Conservation (phyloP, 2,329 filamentous ascomycete genomes). For the Aspergillus transmontanensis region DNA sequence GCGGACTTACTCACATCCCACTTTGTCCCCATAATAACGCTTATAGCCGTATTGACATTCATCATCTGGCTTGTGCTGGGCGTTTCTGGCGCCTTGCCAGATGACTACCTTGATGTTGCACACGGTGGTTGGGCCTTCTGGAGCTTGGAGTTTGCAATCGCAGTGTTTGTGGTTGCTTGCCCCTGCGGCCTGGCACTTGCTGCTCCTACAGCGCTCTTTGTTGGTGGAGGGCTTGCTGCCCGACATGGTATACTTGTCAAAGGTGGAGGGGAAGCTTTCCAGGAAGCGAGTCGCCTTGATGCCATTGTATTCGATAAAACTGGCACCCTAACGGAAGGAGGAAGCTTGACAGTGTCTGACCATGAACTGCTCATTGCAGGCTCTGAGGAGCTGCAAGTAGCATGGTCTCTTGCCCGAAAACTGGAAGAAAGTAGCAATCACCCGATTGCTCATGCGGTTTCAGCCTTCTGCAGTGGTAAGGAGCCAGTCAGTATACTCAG, state of each 20-base stretch:
- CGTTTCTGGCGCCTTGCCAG: conserved; percentile 44
- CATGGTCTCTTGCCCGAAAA: conserved; percentile 51
- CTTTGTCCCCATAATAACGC: conserved; percentile 53
- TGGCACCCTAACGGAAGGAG: conserved; percentile 73
- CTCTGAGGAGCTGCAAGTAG: conserved; percentile 36
- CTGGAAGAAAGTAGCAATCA: conserved; percentile 64
- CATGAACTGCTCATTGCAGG: conserved; percentile 45
- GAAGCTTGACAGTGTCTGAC: conserved; percentile 59
- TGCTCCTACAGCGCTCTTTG: conserved; percentile 85
- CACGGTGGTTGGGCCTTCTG: conserved; percentile 56
- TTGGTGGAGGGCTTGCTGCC: conserved; percentile 77
- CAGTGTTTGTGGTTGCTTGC: conserved; percentile 84
- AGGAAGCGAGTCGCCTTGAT: conserved; percentile 77
- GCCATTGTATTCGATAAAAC: conserved; percentile 89
- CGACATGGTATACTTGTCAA: conserved; percentile 80
- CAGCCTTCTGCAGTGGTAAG: conserved; percentile 49
- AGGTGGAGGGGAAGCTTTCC: conserved; percentile 82
- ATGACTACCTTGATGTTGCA: conserved; percentile 54
- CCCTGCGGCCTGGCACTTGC: conserved; percentile 82
- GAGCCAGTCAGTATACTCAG: conserved; percentile 28
- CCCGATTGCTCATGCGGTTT: conserved; percentile 60
- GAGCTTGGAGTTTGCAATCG: conserved; percentile 69
- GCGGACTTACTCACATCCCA: conserved; percentile 52
- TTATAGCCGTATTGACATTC: conserved; percentile 51
- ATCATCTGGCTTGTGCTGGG: conserved; percentile 51